Percentiles rank a stretch among this genome's conserved stretches.
Conservation (phyloP, 2,329 filamentous ascomycete species). For the Aspergillus tamarii region DNA sequence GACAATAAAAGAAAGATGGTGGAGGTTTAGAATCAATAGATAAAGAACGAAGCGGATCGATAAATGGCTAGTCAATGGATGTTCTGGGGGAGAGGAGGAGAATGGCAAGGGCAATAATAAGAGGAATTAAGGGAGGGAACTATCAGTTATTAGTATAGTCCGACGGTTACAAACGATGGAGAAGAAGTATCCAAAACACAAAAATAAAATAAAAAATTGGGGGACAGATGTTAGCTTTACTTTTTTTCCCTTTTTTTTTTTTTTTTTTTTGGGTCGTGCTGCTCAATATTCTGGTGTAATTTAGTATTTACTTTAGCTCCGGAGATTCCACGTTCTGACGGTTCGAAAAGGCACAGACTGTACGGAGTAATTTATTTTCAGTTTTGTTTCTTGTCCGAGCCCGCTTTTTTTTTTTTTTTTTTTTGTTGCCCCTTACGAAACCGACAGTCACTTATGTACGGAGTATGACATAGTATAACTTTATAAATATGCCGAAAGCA, state of each 20-base stretch:
- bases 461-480: background rate
- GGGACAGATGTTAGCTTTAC: background rate
- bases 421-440: background rate
- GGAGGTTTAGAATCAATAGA: conserved; percentile 2
- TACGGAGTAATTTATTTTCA: background rate
- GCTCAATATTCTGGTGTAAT: background rate
- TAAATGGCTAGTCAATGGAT: conserved; percentile 8
- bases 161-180: conserved; percentile 1
- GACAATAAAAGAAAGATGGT: background rate
- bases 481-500: too few species aligned
- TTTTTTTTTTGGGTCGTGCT: background rate
- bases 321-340: background rate
- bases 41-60: conserved; percentile 12
- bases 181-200: conserved; percentile 5
- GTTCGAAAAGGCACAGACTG: background rate
- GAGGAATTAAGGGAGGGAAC: conserved; percentile 9
- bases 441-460: background rate
- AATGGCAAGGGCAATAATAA: conserved; percentile 8
- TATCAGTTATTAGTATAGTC: conserved; percentile 12
- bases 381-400: background rate
- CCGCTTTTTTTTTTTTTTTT: background rate
- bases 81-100: conserved; percentile 4
- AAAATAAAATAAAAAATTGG: background rate
- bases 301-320: background rate
- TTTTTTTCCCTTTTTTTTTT: background rate